phyloP scores from a whole-genome alignment of 345 rosid species.

The Punica granatum region DNA sequence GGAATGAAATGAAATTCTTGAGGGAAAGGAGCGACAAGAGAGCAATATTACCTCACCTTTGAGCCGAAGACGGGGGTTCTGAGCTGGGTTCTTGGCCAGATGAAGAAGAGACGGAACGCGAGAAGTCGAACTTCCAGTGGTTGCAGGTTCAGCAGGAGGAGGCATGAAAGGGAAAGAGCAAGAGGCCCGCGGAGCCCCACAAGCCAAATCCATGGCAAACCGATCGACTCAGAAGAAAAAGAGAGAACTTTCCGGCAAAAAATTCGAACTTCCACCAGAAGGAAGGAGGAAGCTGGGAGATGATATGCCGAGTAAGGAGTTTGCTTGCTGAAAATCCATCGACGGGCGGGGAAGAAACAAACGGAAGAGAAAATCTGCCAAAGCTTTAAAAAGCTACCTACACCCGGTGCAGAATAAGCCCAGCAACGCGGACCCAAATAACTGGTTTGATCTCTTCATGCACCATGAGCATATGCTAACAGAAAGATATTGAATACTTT shows the following conservation, averaged over 20 bases:
- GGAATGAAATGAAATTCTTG: neutral
- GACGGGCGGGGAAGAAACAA: too few species aligned
- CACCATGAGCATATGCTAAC: too few species aligned
- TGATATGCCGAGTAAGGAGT: too few species aligned
- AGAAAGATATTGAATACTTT: too few species aligned
- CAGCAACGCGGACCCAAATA: too few species aligned
- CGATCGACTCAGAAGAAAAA: neutral
- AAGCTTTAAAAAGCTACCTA: too few species aligned
- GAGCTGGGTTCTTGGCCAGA: neutral
- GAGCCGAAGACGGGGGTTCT: neutral
- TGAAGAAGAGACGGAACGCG: neutral
- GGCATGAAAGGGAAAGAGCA: neutral
- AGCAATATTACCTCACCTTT: conserved; percentile 2
- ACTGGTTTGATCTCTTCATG: too few species aligned
- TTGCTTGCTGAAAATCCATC: too few species aligned
- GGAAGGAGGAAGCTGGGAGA: too few species aligned
- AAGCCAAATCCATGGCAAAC: conserved; percentile 5
- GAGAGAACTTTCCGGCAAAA: neutral
- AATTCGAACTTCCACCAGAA: neutral
- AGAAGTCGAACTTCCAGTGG: neutral
- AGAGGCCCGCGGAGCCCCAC: neutral
- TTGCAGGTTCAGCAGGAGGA: neutral
- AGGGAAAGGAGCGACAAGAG: neutral
- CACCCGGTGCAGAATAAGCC: too few species aligned
- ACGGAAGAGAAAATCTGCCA: too few species aligned